Evolutionary conservation across 192 early-diverging fungal species (phyloP).

Genomic region (Dissophora globulifera): DNA sequence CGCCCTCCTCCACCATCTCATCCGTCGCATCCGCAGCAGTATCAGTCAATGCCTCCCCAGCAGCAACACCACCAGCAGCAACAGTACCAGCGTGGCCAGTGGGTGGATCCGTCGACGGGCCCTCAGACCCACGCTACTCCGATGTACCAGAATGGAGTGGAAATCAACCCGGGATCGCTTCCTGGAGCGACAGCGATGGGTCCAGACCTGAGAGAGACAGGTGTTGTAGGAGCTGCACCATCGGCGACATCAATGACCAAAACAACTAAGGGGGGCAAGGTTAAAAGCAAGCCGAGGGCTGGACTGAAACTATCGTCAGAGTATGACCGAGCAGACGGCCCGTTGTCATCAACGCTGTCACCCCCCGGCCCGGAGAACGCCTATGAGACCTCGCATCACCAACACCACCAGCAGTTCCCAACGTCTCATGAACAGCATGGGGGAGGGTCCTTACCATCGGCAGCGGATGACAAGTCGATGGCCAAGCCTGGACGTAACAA

Average conservation of each 20-base stretch:
- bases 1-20: neutral
- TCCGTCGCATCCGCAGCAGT: neutral
- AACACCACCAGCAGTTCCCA: neutral
- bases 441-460: too few species aligned
- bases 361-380: too few species aligned
- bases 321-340: too few species aligned
- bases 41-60: neutral
- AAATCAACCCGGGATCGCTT: neutral
- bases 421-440: too few species aligned
- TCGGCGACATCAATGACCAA: too few species aligned
- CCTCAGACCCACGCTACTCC: neutral
- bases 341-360: too few species aligned
- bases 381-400: neutral
- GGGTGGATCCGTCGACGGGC: neutral
- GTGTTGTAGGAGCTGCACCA: neutral
- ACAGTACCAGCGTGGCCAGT: neutral
- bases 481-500: neutral
- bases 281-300: too few species aligned
- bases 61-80: constrained; percentile 14
- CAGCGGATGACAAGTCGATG: neutral
- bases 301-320: too few species aligned
- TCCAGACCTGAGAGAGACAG: constrained; percentile 1
- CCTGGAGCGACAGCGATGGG: too few species aligned
- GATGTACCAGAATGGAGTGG: neutral
- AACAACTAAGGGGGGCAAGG: too few species aligned